phyloP scores from a whole-genome alignment of 495 filamentous ascomycete genomes.

The Chaetomium cochliodes region DNA sequence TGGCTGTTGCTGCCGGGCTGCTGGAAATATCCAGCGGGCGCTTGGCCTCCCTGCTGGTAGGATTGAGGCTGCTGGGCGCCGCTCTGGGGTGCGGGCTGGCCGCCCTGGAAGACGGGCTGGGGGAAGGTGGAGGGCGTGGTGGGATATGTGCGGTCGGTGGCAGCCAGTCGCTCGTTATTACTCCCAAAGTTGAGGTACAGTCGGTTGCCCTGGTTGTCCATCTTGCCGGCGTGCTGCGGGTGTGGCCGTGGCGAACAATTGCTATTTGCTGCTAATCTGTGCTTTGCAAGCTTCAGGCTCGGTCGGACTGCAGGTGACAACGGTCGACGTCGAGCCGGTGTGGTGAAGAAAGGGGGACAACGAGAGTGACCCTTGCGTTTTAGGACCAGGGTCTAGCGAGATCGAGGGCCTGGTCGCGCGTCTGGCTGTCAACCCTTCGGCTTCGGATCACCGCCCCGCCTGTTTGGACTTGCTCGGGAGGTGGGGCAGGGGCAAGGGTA shows the following conservation, averaged over 20 bases:
- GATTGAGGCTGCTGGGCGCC: slow-evolving; percentile 40
- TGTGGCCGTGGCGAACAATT: slow-evolving; percentile 11
- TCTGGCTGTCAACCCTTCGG: slow-evolving; percentile 7
- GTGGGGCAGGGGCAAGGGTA: slow-evolving; percentile 11
- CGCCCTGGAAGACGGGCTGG: slow-evolving; percentile 68
- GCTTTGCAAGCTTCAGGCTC: not conserved
- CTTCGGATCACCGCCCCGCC: slow-evolving; percentile 10
- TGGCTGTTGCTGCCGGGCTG: slow-evolving; percentile 30
- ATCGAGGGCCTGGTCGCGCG: slow-evolving; percentile 17
- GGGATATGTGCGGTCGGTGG: slow-evolving; percentile 81
- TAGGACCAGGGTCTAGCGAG: slow-evolving; percentile 22
- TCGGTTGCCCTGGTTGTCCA: slow-evolving; percentile 59
- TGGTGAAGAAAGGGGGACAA: slow-evolving; percentile 22
- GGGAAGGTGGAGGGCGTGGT: slow-evolving; percentile 96
- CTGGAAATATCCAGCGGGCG: slow-evolving; percentile 35
- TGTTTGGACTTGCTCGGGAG: slow-evolving; percentile 9
- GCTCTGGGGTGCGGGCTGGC: slow-evolving; percentile 28
- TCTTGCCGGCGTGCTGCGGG: slow-evolving; percentile 32
- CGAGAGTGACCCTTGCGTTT: slow-evolving; percentile 25
- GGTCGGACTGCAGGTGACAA: slow-evolving; percentile 13
- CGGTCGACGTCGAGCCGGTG: slow-evolving; percentile 16
- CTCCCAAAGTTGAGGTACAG: slow-evolving; percentile 71
- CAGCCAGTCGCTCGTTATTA: slow-evolving; percentile 63
- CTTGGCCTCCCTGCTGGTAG: slow-evolving; percentile 41
- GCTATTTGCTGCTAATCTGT: slow-evolving; percentile 2